Base-by-base conservation (phyloP, 2,329 filamentous ascomycete genomes). In the Periglandula ipomoeae region DNA sequence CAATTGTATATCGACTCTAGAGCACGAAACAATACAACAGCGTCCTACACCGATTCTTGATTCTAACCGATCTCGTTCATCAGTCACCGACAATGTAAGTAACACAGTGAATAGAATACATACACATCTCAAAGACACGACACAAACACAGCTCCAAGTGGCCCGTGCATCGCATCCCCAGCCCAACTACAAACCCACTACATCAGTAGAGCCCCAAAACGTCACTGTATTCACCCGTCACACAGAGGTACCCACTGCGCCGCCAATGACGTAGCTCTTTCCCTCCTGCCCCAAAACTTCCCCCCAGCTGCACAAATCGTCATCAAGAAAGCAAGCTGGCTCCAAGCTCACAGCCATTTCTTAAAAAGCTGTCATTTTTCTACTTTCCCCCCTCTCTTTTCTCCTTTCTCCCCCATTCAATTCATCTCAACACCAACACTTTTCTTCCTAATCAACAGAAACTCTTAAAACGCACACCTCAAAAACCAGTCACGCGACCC, bases 191-290 rank as follows among this genome's bases (percentile, higher is more conserved):
- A 5, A 37, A n/a, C 5, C 17, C 23, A 19, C n/a, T 20, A 20
- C 24, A 5, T 26, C 17, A 17, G 7, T 3, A 17, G 38, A 10
- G 19, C 9, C 30, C 37, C 17, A 41, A 19, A 47, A 35, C 37
- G 27, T 35, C 45, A 42, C 45, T 37, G 6, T n/a, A 27, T 23
- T 30, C 17, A 17, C 22, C 30, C 22, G 19, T 41, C 39, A 41
- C 15, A 17, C 23, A n/a, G 13, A 44, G 34, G 46, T 27, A 20
- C 35, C 26, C 30, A 17, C 17, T n/a, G n/a, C 19, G 15, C 35
- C n/a, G 42, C 42, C 26, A 50, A 50, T 50, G 48, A 50, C 48
- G 48, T 50, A 46, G 19, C 26, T 42, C 47, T 24, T 6, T 10
- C 23, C n/a, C n/a, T 17, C 30, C 39, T 23, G 11, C 22, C 20